Conservation (phyloP, 2,329 filamentous ascomycete species). For the Monilinia polystroma region DNA sequence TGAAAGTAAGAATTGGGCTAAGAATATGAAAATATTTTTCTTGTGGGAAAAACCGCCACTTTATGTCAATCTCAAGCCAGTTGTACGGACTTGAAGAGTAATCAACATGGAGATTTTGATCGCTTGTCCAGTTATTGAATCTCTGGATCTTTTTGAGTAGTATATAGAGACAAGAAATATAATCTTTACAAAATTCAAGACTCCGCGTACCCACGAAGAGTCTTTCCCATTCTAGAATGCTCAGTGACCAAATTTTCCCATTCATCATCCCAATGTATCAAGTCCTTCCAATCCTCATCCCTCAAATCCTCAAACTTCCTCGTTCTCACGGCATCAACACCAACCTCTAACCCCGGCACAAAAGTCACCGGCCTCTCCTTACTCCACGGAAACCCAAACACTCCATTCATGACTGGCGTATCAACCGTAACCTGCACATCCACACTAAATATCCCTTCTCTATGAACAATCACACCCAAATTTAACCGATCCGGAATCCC, state of each 20-base stretch:
- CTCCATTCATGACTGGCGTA: constrained; percentile 27
- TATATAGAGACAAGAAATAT: background rate
- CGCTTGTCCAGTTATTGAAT: background rate
- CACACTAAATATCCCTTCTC: constrained; percentile 21
- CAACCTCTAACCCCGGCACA: constrained; percentile 31
- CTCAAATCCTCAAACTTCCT: constrained; percentile 28
- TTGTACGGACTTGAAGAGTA: background rate
- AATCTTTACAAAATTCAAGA: background rate
- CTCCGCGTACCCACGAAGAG: background rate
- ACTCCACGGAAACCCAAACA: constrained; percentile 28
- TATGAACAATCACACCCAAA: constrained; percentile 26
- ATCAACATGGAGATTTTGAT: background rate
- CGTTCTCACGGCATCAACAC: constrained; percentile 21
- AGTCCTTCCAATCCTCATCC: constrained; percentile 27
- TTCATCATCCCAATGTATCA: constrained; percentile 27
- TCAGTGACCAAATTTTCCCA: constrained; percentile 26
- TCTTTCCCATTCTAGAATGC: background rate
- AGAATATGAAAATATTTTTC: constrained; percentile 10
- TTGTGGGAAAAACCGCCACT: constrained; percentile 12
- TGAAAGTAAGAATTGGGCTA: constrained; percentile 6
- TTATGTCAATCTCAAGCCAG: constrained; percentile 1
- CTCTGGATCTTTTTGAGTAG: background rate
- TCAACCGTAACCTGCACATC: constrained; percentile 28
- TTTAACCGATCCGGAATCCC: constrained; percentile 29
- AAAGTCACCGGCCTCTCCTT: constrained; percentile 27